Percentiles rank a stretch among this genome's conserved stretches.
These are phyloP conservation scores for Pleurotus tuoliensis DNA, from an alignment of 768 basidiomycete genomes.

Conservation along the genomic window DNA sequence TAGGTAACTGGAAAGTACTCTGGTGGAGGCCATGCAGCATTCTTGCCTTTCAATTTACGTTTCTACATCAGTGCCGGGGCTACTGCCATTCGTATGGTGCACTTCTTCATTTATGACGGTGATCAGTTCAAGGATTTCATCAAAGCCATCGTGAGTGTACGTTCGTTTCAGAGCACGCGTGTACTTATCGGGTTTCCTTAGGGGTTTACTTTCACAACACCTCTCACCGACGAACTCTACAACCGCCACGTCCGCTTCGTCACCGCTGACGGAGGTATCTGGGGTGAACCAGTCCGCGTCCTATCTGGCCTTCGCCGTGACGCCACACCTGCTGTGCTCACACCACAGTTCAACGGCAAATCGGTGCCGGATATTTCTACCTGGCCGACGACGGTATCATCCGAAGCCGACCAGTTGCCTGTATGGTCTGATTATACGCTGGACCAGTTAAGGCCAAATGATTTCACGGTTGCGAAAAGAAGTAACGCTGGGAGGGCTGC, in stretches of 20 bases:
- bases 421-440: constrained; percentile 33
- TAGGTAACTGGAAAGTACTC: constrained; percentile 33
- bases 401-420: constrained; percentile 26
- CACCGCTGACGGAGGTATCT: constrained; percentile 27
- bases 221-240: constrained; percentile 29
- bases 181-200: constrained; percentile 3
- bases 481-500: constrained; percentile 24
- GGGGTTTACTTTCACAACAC: constrained; percentile 30
- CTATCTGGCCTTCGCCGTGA: constrained; percentile 34
- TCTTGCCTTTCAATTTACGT: constrained; percentile 31
- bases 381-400: constrained; percentile 31
- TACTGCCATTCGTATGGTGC: constrained; percentile 26
- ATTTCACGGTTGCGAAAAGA: constrained; percentile 28
- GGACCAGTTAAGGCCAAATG: constrained; percentile 28
- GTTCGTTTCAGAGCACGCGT: not conserved
- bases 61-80: constrained; percentile 32
- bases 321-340: constrained; percentile 32
- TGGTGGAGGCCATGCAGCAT: constrained; percentile 26
- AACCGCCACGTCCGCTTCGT: constrained; percentile 34
- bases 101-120: constrained; percentile 36
- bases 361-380: constrained; percentile 29
- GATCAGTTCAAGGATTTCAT: constrained; percentile 35
- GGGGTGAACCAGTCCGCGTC: constrained; percentile 34
- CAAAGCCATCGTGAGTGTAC: constrained; percentile 25
- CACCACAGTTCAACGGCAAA: constrained; percentile 31